Evolutionary conservation across 345 rosid species (phyloP).

Genomic region (Brassica incana): DNA sequence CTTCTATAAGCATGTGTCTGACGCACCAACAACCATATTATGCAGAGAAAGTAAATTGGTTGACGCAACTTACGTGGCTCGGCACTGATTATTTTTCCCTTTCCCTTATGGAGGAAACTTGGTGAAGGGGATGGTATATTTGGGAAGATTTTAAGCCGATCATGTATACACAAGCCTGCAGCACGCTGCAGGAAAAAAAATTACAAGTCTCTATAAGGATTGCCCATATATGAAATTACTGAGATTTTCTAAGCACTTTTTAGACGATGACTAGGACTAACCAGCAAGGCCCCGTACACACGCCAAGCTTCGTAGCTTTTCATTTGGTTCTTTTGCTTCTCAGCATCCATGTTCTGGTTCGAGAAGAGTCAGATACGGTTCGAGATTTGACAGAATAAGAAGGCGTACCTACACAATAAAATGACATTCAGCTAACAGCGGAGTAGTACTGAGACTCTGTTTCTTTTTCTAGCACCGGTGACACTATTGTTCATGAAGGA

Average conservation of each 20-base stretch:
- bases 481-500: neutral
- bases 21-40: neutral
- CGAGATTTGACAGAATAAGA: constrained; percentile 75
- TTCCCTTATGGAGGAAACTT: constrained; percentile 47
- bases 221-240: constrained; percentile 15
- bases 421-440: constrained; percentile 13
- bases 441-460: neutral
- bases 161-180: constrained; percentile 67
- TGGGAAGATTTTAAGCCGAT: constrained; percentile 74
- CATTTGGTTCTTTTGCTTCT: constrained; percentile 80
- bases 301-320: constrained; percentile 95
- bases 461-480: neutral
- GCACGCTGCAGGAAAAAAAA: constrained; percentile 55
- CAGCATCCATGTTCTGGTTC: constrained; percentile 87
- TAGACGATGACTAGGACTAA: constrained; percentile 44
- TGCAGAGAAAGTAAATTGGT: neutral
- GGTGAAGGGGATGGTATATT: constrained; percentile 55
- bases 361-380: constrained; percentile 75
- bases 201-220: neutral
- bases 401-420: constrained; percentile 61
- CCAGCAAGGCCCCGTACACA: constrained; percentile 85
- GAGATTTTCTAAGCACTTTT: neutral
- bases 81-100: constrained; percentile 44
- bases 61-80: constrained; percentile 48
- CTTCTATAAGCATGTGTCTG: neutral